A percentile compares a stretch with the other conserved stretches of the same genome.
Evolutionary conservation across 108 stramenopile genomes (phyloP).

Genomic region (Cylindrotheca fusiformis): DNA sequence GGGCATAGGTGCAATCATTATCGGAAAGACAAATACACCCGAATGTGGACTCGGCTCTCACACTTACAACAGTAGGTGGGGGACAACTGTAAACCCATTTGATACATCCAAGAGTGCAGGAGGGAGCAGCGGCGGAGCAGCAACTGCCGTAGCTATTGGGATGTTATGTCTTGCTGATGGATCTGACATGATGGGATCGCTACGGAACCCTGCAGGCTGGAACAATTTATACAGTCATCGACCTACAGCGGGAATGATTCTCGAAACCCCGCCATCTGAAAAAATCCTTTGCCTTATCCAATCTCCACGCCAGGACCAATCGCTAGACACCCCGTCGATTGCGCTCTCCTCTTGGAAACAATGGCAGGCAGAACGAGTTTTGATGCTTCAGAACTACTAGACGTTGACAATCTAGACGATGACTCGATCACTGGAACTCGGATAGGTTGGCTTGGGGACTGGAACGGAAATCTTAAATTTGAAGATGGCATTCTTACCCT

Average conservation of each 20-base stretch:
- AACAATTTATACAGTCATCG: conserved; percentile 53
- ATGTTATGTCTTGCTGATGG: conserved; percentile 55
- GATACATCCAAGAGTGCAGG: conserved; percentile 38
- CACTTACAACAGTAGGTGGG: conserved; percentile 49
- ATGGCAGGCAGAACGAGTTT: conserved; percentile 35
- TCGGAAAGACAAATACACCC: conserved; percentile 92
- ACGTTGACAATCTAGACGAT: neutral
- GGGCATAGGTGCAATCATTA: conserved; percentile 79
- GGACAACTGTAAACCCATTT: conserved; percentile 49
- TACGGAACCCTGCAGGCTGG: conserved; percentile 68
- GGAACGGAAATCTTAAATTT: conserved; percentile 38
- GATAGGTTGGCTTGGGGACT: conserved; percentile 61
- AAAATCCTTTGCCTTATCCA: conserved; percentile 33
- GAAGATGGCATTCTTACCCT: conserved; percentile 41
- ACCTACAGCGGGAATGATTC: conserved; percentile 50
- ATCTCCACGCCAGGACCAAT: conserved; percentile 56
- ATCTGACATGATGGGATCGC: conserved; percentile 57
- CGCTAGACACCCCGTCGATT: conserved; percentile 50
- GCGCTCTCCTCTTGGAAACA: conserved; percentile 41
- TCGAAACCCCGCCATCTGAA: neutral
- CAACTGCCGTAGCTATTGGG: conserved; percentile 39
- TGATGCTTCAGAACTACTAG: conserved; percentile 32
- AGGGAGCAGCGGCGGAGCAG: conserved; percentile 61
- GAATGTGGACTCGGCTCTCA: conserved; percentile 89
- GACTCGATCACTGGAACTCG: conserved; percentile 3